Base-by-base conservation (phyloP, 495 filamentous ascomycete genomes). In the Neurospora sp. region DNA sequence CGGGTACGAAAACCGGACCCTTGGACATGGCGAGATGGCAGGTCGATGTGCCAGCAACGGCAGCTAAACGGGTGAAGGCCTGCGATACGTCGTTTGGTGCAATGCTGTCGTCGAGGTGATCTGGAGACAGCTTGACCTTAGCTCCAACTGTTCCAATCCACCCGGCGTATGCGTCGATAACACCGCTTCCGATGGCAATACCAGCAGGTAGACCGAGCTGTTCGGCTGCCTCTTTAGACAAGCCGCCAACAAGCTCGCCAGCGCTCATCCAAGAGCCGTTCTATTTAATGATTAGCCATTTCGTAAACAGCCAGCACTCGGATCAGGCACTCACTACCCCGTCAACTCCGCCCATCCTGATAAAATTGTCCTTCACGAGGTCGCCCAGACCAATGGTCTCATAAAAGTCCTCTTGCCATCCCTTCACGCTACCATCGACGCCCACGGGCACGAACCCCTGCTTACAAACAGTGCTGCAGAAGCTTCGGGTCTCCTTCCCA, bases 131-230 rank as follows among this genome's bases (percentile, higher is more conserved):
- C 54, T 91, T 83, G 73, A 97, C 93, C 81, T 97, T 97, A 17
- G 96, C 94, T 70, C 96, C 95, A n/a, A 99, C 96, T 4, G 95
- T 98, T 43, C 96, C 96, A 73, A 99, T 93, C 96, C 96, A 99
- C 34, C 96, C 96, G 21, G 96, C 96, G 81, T 99, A 99, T 6
- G 96, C 95, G 83, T 99, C 96, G 75, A 99, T 99, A 43, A 99
- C 96, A 79, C 95, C 94, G 76, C 92, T 96, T 24, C 96, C 96
- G 73, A 99, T 90, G 19, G 96, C 93, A 77, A 96, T 95, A 10
- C 95, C 96, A 6, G 91, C 84, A 2, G 90, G 90, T n/a, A 99
- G 84, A 4, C 96, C 96, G 71, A 99, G 87, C 24, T 98, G 92
- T 48, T 85, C 80, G 19, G 91, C 93, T 21, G 96, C 94, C 75